A percentile compares a stretch with the other conserved stretches of the same genome.
Conservation (phyloP, 2,329 filamentous ascomycete genomes). For the Fusarium transvaalense region DNA sequence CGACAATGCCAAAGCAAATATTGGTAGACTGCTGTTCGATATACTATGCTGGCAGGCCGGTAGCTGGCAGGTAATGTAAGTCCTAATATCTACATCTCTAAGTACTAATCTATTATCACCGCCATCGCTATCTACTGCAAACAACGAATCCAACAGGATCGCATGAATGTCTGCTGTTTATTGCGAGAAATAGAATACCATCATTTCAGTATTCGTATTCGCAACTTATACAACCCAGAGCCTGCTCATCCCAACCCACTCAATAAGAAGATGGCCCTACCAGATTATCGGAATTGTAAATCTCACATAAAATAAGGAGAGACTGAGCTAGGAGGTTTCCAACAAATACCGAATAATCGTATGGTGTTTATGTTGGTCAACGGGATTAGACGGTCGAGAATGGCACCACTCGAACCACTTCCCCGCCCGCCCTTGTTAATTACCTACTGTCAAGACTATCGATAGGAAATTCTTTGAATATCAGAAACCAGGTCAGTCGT, state of each 20-base stretch:
- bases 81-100: not conserved
- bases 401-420: conserved; percentile 47
- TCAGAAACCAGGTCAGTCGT: too few relatives aligned
- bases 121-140: not conserved
- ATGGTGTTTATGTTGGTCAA: conserved; percentile 42
- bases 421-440: conserved; percentile 31
- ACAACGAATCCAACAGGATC: not conserved
- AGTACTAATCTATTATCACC: not conserved
- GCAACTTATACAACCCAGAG: not conserved
- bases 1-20: not conserved
- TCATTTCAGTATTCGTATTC: conserved; percentile 38
- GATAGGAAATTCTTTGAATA: not conserved
- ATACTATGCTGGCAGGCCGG: not conserved
- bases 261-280: conserved; percentile 4
- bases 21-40: not conserved
- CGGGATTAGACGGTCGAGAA: conserved; percentile 25
- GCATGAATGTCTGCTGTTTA: too few relatives aligned
- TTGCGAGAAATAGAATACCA: too few relatives aligned
- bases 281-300: conserved; percentile 16
- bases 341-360: conserved; percentile 48
- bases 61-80: not conserved
- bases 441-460: not conserved
- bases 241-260: not conserved
- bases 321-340: conserved; percentile 20
- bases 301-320: not conserved